Conservation (phyloP, 371 early-diverging fungal genomes). For the Fennellomyces sp. region DNA sequence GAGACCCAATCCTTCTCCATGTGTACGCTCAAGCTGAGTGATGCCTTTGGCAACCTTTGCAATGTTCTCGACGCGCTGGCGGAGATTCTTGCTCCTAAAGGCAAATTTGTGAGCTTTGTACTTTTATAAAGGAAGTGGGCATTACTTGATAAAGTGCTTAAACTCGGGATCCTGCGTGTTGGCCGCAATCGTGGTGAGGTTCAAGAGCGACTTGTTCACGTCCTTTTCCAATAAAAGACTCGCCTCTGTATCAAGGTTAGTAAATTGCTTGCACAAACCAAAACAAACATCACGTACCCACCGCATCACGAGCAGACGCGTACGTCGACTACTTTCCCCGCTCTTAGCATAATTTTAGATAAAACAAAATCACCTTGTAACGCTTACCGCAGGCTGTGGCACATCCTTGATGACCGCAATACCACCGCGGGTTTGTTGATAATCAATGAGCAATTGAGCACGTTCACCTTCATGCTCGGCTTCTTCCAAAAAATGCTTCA, state of each 20-base stretch:
- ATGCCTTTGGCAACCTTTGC: constrained; percentile 48
- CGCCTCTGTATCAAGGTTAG: constrained; percentile 26
- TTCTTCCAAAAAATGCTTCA: constrained; percentile 60
- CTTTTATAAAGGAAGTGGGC: neutral
- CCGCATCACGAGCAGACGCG: constrained; percentile 39
- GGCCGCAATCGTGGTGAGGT: constrained; percentile 52
- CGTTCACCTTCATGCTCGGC: constrained; percentile 51
- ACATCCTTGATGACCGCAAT: constrained; percentile 36
- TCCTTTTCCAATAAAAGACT: constrained; percentile 47
- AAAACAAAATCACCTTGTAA: neutral
- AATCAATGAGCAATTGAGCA: constrained; percentile 61
- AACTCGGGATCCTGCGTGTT: constrained; percentile 60
- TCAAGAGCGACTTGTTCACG: constrained; percentile 64
- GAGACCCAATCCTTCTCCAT: constrained; percentile 57
- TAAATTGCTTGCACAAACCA: neutral
- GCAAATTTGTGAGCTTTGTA: neutral
- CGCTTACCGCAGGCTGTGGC: constrained; percentile 36
- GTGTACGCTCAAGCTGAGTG: constrained; percentile 55
- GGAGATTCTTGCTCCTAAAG: constrained; percentile 30
- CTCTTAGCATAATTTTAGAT: neutral
- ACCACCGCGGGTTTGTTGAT: constrained; percentile 68
- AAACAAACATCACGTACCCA: constrained; percentile 18
- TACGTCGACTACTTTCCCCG: constrained; percentile 27
- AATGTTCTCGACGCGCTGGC: constrained; percentile 48
- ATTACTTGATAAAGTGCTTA: constrained; percentile 57